phyloP scores from a whole-genome alignment of 495 filamentous ascomycete species.

The Aspergillus steynii region DNA sequence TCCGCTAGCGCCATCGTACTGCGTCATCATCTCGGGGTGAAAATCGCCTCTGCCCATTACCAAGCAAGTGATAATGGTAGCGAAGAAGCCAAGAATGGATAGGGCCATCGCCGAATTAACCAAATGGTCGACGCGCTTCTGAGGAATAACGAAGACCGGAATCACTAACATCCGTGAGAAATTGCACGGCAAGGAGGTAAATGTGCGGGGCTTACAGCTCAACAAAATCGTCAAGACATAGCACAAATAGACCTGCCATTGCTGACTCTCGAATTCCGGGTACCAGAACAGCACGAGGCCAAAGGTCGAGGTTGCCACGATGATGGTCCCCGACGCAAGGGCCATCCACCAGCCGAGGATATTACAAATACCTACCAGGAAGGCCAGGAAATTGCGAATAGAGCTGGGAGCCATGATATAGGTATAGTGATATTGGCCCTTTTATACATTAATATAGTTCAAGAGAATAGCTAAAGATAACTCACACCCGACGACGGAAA shows the following conservation, averaged over 20 bases:
- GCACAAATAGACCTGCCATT: constrained; percentile 32
- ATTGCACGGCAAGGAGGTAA: background rate
- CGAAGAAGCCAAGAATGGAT: constrained; percentile 19
- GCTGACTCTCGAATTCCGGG: constrained; percentile 20
- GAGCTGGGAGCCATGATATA: constrained; percentile 29
- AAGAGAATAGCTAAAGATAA: background rate
- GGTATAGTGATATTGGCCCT: constrained; percentile 36
- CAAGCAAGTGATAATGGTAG: constrained; percentile 18
- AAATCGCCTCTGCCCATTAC: constrained; percentile 20
- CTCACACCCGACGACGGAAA: constrained; percentile 32
- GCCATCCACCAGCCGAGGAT: constrained; percentile 31
- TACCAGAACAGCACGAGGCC: constrained; percentile 25
- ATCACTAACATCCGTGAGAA: constrained; percentile 12
- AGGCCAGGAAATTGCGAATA: constrained; percentile 30
- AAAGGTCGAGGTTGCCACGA: constrained; percentile 21
- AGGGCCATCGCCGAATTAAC: constrained; percentile 21
- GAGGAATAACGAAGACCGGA: constrained; percentile 19
- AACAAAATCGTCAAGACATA: constrained; percentile 21
- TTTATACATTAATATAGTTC: background rate
- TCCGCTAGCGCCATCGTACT: constrained; percentile 22
- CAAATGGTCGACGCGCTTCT: constrained; percentile 16
- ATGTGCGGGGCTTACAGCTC: constrained; percentile 11
- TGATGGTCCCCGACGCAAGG: constrained; percentile 21
- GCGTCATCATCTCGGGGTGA: constrained; percentile 19
- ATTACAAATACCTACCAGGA: constrained; percentile 28